phyloP scores from a whole-genome alignment of 2,329 filamentous ascomycete species.

The Rugonectria rugulosa region DNA sequence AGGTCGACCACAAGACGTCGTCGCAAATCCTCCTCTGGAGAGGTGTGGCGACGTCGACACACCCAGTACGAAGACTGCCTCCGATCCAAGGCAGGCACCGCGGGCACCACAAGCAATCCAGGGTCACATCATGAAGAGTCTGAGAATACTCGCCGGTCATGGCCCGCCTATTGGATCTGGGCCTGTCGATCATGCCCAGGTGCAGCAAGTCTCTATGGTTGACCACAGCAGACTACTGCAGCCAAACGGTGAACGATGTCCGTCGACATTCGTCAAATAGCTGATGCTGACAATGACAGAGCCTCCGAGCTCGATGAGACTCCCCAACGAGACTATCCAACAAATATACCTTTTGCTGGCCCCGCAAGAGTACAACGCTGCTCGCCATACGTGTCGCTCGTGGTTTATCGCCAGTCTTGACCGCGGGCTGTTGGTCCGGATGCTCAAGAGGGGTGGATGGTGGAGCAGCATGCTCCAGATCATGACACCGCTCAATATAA shows the following conservation, averaged over 20 bases:
- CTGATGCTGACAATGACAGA: slow-evolving; percentile 15
- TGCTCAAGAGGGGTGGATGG: slow-evolving; percentile 65
- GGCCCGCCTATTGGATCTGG: slow-evolving; percentile 20
- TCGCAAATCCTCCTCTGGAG: slow-evolving; percentile 40
- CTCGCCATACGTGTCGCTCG: slow-evolving; percentile 63
- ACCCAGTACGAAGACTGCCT: no score
- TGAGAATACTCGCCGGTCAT: slow-evolving; percentile 26
- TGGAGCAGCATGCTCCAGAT: slow-evolving; percentile 47
- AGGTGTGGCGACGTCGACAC: slow-evolving; percentile 33
- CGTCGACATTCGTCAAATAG: not conserved
- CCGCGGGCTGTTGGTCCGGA: slow-evolving; percentile 54
- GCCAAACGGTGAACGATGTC: slow-evolving; percentile 15
- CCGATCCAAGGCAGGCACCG: no score
- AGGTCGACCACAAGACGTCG: slow-evolving; percentile 34
- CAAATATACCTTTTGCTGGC: slow-evolving; percentile 44
- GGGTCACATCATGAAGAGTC: slow-evolving; percentile 20
- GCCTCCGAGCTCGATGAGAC: slow-evolving; percentile 35
- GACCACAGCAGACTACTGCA: slow-evolving; percentile 10
- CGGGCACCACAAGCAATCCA: no score
- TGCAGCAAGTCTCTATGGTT: slow-evolving; percentile 20
- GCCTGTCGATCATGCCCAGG: slow-evolving; percentile 20
- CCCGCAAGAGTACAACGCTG: slow-evolving; percentile 62
- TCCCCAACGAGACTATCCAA: slow-evolving; percentile 48
- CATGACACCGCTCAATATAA: slow-evolving; percentile 31
- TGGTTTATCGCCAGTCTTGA: slow-evolving; percentile 69